These are phyloP conservation scores for Claviceps sp. DNA, from an alignment of 2,329 filamentous ascomycete genomes.

Conservation along the genomic window DNA sequence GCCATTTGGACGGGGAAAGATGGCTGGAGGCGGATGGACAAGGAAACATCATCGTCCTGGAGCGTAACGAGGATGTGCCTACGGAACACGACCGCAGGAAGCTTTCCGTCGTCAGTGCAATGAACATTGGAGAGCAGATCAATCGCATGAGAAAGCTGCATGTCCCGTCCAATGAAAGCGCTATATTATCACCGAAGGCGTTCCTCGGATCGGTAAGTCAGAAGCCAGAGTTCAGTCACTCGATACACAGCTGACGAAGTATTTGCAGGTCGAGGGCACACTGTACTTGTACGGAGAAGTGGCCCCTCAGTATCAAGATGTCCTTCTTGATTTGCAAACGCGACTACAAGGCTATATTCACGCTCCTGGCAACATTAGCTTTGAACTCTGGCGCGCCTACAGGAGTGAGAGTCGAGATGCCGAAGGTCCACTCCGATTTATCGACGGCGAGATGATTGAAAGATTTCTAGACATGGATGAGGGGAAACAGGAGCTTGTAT, in stretches of 20 bases:
- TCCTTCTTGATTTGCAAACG: constrained; percentile 70
- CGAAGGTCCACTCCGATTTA: constrained; percentile 70
- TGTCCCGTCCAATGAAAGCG: constrained; percentile 48
- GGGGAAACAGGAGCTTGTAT: constrained; percentile 38
- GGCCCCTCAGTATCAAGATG: constrained; percentile 54
- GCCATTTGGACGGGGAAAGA: constrained; percentile 55
- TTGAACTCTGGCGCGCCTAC: constrained; percentile 72
- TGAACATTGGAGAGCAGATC: constrained; percentile 83
- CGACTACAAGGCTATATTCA: constrained; percentile 53
- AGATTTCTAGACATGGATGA: constrained; percentile 62
- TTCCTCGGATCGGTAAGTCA: constrained; percentile 73
- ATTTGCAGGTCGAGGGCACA: constrained; percentile 63
- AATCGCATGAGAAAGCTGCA: constrained; percentile 71
- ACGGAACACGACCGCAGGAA: constrained; percentile 59
- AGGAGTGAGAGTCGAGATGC: constrained; percentile 59
- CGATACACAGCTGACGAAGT: constrained; percentile 5
- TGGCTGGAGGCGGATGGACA: constrained; percentile 79
- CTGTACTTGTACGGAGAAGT: constrained; percentile 85
- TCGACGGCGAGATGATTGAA: constrained; percentile 88
- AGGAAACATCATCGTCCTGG: constrained; percentile 75
- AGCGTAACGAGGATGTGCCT: constrained; percentile 57
- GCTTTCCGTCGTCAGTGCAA: constrained; percentile 64
- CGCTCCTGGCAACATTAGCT: constrained; percentile 60
- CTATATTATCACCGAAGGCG: constrained; percentile 64
- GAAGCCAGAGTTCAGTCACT: neutral